Evolutionary conservation across 371 early-diverging fungal species (phyloP).

Genomic region (Apophysomyces variabilis): DNA sequence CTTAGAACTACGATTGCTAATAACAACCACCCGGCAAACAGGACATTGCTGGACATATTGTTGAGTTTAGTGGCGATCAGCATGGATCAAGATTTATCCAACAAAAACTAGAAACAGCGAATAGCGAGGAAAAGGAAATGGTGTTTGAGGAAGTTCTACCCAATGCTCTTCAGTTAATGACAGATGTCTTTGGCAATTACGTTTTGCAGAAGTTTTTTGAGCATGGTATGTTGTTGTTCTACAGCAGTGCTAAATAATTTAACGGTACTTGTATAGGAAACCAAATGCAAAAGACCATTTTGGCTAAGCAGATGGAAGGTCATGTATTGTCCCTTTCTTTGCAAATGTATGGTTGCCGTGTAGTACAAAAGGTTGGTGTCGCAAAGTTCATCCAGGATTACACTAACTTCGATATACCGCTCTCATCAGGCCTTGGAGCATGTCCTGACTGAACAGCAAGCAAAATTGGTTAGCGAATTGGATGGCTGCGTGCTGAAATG

Average conservation of each 20-base stretch:
- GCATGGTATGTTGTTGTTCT: slow-evolving; percentile 62
- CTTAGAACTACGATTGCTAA: neutral
- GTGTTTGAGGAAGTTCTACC: slow-evolving; percentile 98
- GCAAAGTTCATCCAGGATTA: slow-evolving; percentile 7
- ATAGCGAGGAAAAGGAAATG: slow-evolving; percentile 91
- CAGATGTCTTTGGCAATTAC: slow-evolving; percentile 99
- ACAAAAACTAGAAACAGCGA: slow-evolving; percentile 95
- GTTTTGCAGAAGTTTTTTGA: slow-evolving; percentile 99
- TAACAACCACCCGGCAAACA: slow-evolving; percentile 17
- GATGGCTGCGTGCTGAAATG: slow-evolving; percentile 96
- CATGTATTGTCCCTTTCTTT: slow-evolving; percentile 93
- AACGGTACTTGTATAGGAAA: slow-evolving; percentile 33
- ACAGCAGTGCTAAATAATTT: neutral
- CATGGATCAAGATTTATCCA: slow-evolving; percentile 99
- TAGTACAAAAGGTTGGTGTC: slow-evolving; percentile 88
- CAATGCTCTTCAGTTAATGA: slow-evolving; percentile 93
- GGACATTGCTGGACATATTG: slow-evolving; percentile 94
- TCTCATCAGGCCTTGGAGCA: slow-evolving; percentile 84
- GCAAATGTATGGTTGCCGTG: slow-evolving; percentile 99
- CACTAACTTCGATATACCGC: slow-evolving; percentile 10
- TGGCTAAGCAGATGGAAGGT: slow-evolving; percentile 93
- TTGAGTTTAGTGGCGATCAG: slow-evolving; percentile 99
- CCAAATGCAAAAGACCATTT: slow-evolving; percentile 84
- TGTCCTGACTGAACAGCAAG: slow-evolving; percentile 88
- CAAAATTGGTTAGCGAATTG: slow-evolving; percentile 88